phyloP scores from a whole-genome alignment of 1,284 basidiomycete genomes.

The Phlebopus sp. region DNA sequence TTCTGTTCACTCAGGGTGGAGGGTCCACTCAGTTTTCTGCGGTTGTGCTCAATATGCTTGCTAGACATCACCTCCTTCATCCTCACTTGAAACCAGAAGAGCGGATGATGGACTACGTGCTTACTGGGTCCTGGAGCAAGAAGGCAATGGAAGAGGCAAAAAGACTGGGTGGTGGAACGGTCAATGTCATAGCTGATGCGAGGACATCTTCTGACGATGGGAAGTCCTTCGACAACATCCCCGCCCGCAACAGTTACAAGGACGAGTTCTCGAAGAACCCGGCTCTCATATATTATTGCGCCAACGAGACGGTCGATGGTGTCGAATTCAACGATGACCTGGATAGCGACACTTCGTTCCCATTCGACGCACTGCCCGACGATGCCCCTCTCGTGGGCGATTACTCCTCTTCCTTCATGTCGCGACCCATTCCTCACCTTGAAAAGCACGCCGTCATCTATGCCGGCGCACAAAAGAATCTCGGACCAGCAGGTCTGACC shows the following conservation, averaged over 20 bases:
- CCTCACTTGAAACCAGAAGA: conserved; percentile 55
- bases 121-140: conserved; percentile 90
- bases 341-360: conserved; percentile 68
- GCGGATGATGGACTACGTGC: conserved; percentile 77
- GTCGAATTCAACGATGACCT: conserved; percentile 78
- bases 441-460: conserved; percentile 91
- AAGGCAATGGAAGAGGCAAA: conserved; percentile 83
- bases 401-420: conserved; percentile 97
- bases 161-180: conserved; percentile 54
- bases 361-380: conserved; percentile 73
- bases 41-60: conserved; percentile 85
- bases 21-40: conserved; percentile 89
- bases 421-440: conserved; percentile 86
- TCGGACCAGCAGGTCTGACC: conserved; percentile 93
- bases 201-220: conserved; percentile 56
- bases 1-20: conserved; percentile 92
- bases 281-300: conserved; percentile 96
- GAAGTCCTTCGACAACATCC: conserved; percentile 79
- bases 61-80: conserved; percentile 69
- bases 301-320: conserved; percentile 98
- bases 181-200: conserved; percentile 72
- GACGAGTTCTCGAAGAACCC: conserved; percentile 81
- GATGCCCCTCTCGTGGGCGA: conserved; percentile 85
- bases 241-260: conserved; percentile 66
- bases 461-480: conserved; percentile 99